phyloP scores from a whole-genome alignment of 176 grass and related monocot genomes.

The Poa annua region DNA sequence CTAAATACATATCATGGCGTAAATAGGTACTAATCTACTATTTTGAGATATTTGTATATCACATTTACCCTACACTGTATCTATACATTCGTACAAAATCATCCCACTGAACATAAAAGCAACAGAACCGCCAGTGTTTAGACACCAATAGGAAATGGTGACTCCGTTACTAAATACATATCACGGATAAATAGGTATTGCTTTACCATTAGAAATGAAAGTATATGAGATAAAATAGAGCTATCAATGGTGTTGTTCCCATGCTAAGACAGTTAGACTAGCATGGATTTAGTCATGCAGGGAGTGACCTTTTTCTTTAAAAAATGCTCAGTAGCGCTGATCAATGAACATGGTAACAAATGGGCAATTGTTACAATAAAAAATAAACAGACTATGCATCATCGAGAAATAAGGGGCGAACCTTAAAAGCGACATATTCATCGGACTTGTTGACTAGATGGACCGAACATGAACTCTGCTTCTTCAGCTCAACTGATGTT shows the following conservation, averaged over 20 bases:
- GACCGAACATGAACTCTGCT: conserved; percentile 86
- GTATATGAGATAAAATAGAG: neutral
- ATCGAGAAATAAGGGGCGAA: conserved; percentile 37
- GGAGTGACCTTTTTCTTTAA: neutral
- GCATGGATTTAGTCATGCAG: neutral
- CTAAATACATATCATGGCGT: neutral
- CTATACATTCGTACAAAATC: neutral
- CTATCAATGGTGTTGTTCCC: neutral
- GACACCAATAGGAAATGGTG: conserved; percentile 19
- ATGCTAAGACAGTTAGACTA: neutral
- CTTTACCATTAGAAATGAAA: neutral
- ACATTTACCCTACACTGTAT: neutral
- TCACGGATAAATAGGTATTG: neutral
- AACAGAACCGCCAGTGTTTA: neutral
- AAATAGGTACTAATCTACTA: conserved; percentile 7
- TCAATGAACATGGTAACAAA: conserved; percentile 9
- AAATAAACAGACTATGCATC: neutral
- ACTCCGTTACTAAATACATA: neutral
- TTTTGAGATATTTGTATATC: neutral
- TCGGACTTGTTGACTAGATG: conserved; percentile 83
- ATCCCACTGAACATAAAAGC: neutral
- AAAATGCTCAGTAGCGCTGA: neutral
- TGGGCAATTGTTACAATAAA: neutral
- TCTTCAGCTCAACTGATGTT: conserved; percentile 94
- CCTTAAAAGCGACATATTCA: conserved; percentile 95